Evolutionary conservation across 129 eudicot genomes (phyloP).

Genomic region (Centrapalus pauciflorus): DNA sequence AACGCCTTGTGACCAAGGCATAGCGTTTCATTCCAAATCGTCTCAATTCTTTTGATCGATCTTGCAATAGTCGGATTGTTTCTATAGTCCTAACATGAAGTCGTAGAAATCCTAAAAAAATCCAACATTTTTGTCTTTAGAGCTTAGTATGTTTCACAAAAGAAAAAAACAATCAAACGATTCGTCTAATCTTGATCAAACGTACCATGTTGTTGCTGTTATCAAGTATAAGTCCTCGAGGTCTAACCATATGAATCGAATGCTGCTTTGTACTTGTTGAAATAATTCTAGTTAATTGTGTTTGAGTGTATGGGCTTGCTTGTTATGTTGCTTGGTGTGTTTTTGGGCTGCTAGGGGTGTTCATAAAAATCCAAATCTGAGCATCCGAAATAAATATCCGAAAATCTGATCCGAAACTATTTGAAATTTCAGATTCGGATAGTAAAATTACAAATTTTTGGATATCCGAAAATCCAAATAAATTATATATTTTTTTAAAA

Average conservation of each 20-base stretch:
- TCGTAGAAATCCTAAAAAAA: constrained; percentile 50
- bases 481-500: too few relatives aligned
- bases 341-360: too few relatives aligned
- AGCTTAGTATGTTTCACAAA: neutral
- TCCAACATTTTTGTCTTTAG: neutral
- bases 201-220: constrained; percentile 38
- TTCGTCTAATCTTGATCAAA: neutral
- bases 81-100: constrained; percentile 38
- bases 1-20: constrained; percentile 25
- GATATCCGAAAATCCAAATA: too few relatives aligned
- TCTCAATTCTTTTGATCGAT: neutral
- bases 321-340: too few relatives aligned
- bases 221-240: constrained; percentile 22
- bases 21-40: constrained; percentile 23
- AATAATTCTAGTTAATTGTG: too few relatives aligned
- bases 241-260: constrained; percentile 23
- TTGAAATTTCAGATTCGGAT: too few relatives aligned
- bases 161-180: neutral
- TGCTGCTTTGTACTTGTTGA: too few relatives aligned
- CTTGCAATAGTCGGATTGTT: constrained; percentile 7
- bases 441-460: too few relatives aligned
- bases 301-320: too few relatives aligned
- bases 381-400: too few relatives aligned
- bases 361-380: too few relatives aligned
- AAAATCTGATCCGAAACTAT: too few relatives aligned